Percentiles rank a stretch among this genome's conserved stretches.
These are phyloP conservation scores for Ormosia emarginata DNA, from an alignment of 306 rosid genomes.

Conservation along the genomic window DNA sequence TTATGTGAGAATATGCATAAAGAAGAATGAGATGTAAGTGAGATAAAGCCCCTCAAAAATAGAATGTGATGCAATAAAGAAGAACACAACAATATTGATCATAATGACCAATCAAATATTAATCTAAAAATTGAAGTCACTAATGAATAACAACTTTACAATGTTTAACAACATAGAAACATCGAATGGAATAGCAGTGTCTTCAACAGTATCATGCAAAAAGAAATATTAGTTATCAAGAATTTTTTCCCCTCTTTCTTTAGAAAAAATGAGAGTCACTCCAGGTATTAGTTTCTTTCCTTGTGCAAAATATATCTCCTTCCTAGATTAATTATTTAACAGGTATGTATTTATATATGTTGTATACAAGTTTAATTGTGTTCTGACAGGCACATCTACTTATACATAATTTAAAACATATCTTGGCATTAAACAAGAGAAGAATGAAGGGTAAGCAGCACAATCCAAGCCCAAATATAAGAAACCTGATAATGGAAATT, in stretches of 20 bases:
- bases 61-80: conserved; percentile 1
- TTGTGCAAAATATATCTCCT: not conserved
- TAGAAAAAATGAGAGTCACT: not conserved
- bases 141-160: not conserved
- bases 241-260: not conserved
- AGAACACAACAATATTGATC: not conserved
- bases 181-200: not conserved
- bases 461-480: not conserved
- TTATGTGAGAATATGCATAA: not conserved
- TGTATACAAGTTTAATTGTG: not conserved
- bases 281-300: not conserved
- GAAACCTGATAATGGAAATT: not conserved
- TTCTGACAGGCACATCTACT: not conserved
- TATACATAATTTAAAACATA: not conserved
- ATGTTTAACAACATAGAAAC: not conserved
- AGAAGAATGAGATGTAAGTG: not conserved
- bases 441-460: not conserved
- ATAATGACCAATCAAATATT: not conserved
- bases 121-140: not conserved
- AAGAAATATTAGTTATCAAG: not conserved
- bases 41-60: not conserved
- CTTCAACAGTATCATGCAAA: not conserved
- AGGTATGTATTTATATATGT: not conserved
- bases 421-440: not conserved
- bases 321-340: conserved; percentile 16